phyloP scores from a whole-genome alignment of 352 stramenopile genomes.

The Phytophthora gonapodyides region DNA sequence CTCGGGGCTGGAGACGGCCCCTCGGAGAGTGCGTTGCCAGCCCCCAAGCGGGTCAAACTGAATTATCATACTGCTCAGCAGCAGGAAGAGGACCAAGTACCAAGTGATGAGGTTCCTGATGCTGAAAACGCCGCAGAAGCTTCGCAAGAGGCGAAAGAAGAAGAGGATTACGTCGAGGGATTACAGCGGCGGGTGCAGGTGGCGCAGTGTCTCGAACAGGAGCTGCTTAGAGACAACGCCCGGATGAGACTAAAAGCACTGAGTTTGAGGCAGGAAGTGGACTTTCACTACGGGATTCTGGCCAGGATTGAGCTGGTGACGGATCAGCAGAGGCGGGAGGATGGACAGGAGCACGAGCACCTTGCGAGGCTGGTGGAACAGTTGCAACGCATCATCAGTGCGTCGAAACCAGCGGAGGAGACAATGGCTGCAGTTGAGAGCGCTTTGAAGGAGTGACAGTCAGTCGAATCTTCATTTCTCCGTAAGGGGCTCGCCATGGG shows the following conservation, averaged over 20 bases:
- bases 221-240: conserved; percentile 51
- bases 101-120: neutral
- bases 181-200: conserved; percentile 42
- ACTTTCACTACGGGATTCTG: conserved; percentile 57
- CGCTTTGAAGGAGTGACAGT: too few relatives aligned
- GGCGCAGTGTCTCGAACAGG: conserved; percentile 40
- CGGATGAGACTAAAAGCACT: conserved; percentile 53
- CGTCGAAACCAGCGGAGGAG: conserved; percentile 37
- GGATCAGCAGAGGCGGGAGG: conserved; percentile 16
- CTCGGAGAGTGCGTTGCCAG: conserved; percentile 8
- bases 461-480: conserved; percentile 68
- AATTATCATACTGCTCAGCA: neutral
- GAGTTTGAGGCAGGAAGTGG: conserved; percentile 50
- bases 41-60: conserved; percentile 27
- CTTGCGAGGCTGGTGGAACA: conserved; percentile 23
- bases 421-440: neutral
- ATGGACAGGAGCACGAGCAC: conserved; percentile 1
- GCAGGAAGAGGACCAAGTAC: neutral
- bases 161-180: conserved; percentile 18
- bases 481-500: conserved; percentile 27
- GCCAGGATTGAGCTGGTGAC: conserved; percentile 44
- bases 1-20: conserved; percentile 10
- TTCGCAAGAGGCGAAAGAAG: conserved; percentile 14
- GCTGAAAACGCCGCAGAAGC: conserved; percentile 13
- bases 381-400: conserved; percentile 42